These are phyloP conservation scores for Mycena rebaudengoi DNA, from an alignment of 768 basidiomycete species.

Conservation along the genomic window DNA sequence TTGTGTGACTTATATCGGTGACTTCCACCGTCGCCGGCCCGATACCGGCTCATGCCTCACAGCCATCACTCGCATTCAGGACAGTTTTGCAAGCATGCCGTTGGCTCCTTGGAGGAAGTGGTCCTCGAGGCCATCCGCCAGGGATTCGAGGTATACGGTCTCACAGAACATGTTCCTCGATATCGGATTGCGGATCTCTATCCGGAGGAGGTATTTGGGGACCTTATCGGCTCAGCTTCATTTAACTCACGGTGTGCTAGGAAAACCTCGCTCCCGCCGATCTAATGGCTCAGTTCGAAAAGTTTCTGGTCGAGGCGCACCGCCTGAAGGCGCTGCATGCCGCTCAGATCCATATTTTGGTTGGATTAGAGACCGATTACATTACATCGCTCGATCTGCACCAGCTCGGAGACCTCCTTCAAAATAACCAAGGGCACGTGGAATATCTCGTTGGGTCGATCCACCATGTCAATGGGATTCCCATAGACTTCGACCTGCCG, in stretches of 20 bases:
- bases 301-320: slow-evolving; percentile 82
- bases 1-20: too few species aligned
- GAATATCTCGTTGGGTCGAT: slow-evolving; percentile 94
- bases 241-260: slow-evolving; percentile 47
- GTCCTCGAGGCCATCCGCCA: slow-evolving; percentile 81
- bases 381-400: slow-evolving; percentile 77
- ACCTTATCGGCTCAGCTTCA: slow-evolving; percentile 18
- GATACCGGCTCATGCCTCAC: slow-evolving; percentile 57
- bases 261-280: slow-evolving; percentile 57
- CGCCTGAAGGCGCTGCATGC: slow-evolving; percentile 73
- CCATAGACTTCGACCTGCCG: slow-evolving; percentile 89
- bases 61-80: slow-evolving; percentile 95
- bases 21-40: too few species aligned
- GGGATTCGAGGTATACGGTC: slow-evolving; percentile 83
- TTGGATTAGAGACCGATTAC: slow-evolving; percentile 93
- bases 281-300: slow-evolving; percentile 71
- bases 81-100: slow-evolving; percentile 92
- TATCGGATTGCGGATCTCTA: slow-evolving; percentile 86
- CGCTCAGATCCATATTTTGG: slow-evolving; percentile 74
- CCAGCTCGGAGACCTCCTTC: slow-evolving; percentile 61
- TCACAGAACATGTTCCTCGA: slow-evolving; percentile 94
- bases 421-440: slow-evolving; percentile 57
- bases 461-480: slow-evolving; percentile 87
- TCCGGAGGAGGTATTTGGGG: slow-evolving; percentile 85
- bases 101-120: slow-evolving; percentile 81